Evolutionary conservation across 331 rosid species (phyloP).

Genomic region (Erythrophleum ivorense): DNA sequence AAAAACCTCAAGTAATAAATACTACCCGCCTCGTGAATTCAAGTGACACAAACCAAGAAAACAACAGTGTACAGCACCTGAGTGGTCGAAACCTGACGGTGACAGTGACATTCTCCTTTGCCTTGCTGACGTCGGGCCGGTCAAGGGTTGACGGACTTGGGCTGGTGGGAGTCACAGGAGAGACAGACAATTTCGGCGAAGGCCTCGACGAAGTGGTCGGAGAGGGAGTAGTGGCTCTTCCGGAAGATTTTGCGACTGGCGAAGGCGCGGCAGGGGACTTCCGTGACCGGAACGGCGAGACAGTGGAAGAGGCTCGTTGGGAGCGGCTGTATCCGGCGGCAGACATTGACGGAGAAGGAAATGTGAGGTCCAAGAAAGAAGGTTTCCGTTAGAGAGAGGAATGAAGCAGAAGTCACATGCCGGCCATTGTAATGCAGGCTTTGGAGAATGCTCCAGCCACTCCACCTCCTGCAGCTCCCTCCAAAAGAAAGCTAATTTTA

Average conservation of each 20-base stretch:
- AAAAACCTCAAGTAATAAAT: background rate
- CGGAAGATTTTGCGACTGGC: slow-evolving; percentile 42
- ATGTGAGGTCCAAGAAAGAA: slow-evolving; percentile 32
- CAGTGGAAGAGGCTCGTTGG: slow-evolving; percentile 59
- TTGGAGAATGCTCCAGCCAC: slow-evolving; percentile 13
- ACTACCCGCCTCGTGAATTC: slow-evolving; percentile 3
- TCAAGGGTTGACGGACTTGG: slow-evolving; percentile 41
- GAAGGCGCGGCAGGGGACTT: slow-evolving; percentile 53
- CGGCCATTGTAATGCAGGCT: slow-evolving; percentile 58
- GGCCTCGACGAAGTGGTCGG: slow-evolving; percentile 54
- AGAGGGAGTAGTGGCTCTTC: slow-evolving; percentile 66
- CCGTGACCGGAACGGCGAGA: slow-evolving; percentile 70
- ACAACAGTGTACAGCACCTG: slow-evolving; percentile 49
- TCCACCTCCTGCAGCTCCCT: slow-evolving; percentile 49
- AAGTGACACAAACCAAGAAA: background rate
- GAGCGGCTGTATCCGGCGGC: slow-evolving; percentile 52
- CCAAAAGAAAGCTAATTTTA: slow-evolving; percentile 52
- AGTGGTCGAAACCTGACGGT: slow-evolving; percentile 92
- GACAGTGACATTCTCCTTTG: slow-evolving; percentile 86
- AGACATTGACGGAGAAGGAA: slow-evolving; percentile 47
- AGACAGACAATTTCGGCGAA: slow-evolving; percentile 50
- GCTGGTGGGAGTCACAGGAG: slow-evolving; percentile 50
- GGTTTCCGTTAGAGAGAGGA: background rate
- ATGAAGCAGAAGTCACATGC: slow-evolving; percentile 51
- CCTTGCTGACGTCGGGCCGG: slow-evolving; percentile 54